Percentiles rank a stretch among this genome's conserved stretches.
These are phyloP conservation scores for Chrysoporthe austroafricana DNA, from an alignment of 2,329 filamentous ascomycete genomes.

Conservation along the genomic window DNA sequence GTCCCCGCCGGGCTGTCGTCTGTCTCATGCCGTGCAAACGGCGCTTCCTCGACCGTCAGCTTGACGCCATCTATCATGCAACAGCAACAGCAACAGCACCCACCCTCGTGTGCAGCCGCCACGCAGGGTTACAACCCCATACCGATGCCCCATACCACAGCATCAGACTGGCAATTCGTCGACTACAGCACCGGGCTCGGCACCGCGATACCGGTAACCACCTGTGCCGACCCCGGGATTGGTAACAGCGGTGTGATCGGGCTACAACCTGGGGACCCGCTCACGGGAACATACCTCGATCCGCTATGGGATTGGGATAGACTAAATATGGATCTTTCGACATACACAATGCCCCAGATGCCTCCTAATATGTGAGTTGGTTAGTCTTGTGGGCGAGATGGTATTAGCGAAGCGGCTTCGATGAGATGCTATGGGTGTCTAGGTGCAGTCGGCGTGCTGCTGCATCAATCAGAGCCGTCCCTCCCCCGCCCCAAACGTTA, in stretches of 20 bases:
- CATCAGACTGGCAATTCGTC: conserved; percentile 18
- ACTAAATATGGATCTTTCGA: conserved; percentile 18
- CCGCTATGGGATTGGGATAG: conserved; percentile 27
- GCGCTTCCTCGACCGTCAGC: not conserved
- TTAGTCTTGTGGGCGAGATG: not conserved
- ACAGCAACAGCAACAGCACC: conserved; percentile 5
- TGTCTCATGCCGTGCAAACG: not conserved
- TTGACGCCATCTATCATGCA: not conserved
- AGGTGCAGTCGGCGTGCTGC: not conserved
- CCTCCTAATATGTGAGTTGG: not conserved
- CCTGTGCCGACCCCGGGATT: not conserved
- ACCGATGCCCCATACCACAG: not conserved
- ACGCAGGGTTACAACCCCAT: conserved; percentile 1
- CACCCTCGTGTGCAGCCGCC: conserved; percentile 7
- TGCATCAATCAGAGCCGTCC: not conserved
- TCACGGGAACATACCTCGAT: conserved; percentile 25
- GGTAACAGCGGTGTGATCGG: not conserved
- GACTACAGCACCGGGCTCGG: conserved; percentile 11
- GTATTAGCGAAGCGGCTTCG: not conserved
- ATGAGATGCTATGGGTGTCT: not conserved
- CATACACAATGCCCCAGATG: not conserved
- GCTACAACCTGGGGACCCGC: conserved; percentile 25
- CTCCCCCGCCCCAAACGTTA: no score
- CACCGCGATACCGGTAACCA: conserved; percentile 4
- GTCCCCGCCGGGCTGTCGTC: not conserved